Conservation (phyloP, 208 protist species). For the Acanthamoeba quina region DNA sequence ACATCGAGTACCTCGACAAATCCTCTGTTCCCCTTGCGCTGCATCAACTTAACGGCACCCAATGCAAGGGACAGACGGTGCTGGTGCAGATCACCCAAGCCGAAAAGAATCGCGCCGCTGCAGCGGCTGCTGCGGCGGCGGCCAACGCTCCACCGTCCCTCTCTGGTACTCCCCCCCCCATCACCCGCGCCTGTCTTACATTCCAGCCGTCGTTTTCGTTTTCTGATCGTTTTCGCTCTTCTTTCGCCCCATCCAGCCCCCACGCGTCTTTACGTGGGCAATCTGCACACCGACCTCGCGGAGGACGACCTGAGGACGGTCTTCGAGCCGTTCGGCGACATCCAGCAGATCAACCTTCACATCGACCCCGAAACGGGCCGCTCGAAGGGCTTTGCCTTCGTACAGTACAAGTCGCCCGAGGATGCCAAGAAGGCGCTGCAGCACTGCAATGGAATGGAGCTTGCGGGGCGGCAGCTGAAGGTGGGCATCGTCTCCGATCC, state of each 20-base stretch:
- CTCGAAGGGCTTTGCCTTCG: conserved; percentile 83
- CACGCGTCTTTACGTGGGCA: conserved; percentile 81
- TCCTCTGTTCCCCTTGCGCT: conserved; percentile 36
- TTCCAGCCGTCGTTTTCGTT: no score
- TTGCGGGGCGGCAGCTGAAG: conserved; percentile 80
- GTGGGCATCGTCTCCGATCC: conserved; percentile 73
- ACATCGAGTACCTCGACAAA: conserved; percentile 81
- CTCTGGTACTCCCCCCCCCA: not conserved
- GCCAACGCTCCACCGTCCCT: conserved; percentile 3
- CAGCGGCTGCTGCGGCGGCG: conserved; percentile 38
- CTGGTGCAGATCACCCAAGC: conserved; percentile 81
- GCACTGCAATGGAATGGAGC: conserved; percentile 83
- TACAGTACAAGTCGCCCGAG: conserved; percentile 81
- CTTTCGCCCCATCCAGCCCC: not conserved
- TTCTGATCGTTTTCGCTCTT: not conserved
- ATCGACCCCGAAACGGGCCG: conserved; percentile 78
- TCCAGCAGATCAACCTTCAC: conserved; percentile 76
- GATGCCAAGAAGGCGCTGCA: conserved; percentile 83
- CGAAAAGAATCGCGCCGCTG: conserved; percentile 81
- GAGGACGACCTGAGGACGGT: conserved; percentile 81
- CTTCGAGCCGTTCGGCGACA: conserved; percentile 80
- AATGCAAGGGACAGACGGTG: conserved; percentile 78
- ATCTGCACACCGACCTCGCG: conserved; percentile 79
- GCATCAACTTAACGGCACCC: conserved; percentile 76
- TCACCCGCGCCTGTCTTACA: not conserved